These are phyloP conservation scores for Ophiostoma populinum DNA, from an alignment of 2,329 filamentous ascomycete genomes.

Conservation along the genomic window DNA sequence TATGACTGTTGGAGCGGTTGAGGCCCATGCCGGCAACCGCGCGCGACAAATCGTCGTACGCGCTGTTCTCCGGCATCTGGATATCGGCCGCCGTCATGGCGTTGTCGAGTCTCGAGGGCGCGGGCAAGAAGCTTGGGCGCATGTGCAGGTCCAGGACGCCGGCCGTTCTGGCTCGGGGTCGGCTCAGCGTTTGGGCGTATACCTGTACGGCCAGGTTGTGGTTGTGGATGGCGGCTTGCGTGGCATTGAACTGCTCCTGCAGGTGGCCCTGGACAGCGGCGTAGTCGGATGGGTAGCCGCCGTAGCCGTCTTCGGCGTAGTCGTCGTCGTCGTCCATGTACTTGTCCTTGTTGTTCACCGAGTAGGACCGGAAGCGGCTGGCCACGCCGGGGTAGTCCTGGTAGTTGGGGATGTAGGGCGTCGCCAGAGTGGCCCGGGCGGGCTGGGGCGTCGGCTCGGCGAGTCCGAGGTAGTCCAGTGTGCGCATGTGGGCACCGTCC, in stretches of 20 bases:
- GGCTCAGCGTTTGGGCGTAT: constrained; percentile 67
- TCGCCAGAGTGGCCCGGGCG: constrained; percentile 52
- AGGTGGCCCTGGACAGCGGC: constrained; percentile 31
- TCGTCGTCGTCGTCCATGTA: constrained; percentile 85
- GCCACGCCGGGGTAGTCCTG: constrained; percentile 60
- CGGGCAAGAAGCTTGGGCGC: constrained; percentile 60
- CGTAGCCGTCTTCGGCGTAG: constrained; percentile 43
- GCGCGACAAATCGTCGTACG: constrained; percentile 58
- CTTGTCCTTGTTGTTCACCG: constrained; percentile 95
- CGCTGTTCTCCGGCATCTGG: constrained; percentile 53
- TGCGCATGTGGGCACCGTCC: constrained; percentile 74
- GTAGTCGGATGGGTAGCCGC: constrained; percentile 23
- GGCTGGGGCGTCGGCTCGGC: constrained; percentile 88
- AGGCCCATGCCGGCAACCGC: constrained; percentile 70
- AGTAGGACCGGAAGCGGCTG: constrained; percentile 90
- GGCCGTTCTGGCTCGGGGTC: constrained; percentile 79
- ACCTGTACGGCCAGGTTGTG: constrained; percentile 90
- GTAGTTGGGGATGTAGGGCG: constrained; percentile 59
- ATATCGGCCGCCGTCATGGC: constrained; percentile 62
- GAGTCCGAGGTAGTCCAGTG: constrained; percentile 85
- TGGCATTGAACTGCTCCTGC: constrained; percentile 45
- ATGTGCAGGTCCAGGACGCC: constrained; percentile 61
- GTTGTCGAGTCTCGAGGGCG: constrained; percentile 54
- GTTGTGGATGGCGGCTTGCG: constrained; percentile 59
- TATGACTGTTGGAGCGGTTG: constrained; percentile 44